A percentile compares a stretch with the other conserved stretches of the same genome.
Conservation (phyloP, 352 stramenopile species). For the Phytopythium sindhum region DNA sequence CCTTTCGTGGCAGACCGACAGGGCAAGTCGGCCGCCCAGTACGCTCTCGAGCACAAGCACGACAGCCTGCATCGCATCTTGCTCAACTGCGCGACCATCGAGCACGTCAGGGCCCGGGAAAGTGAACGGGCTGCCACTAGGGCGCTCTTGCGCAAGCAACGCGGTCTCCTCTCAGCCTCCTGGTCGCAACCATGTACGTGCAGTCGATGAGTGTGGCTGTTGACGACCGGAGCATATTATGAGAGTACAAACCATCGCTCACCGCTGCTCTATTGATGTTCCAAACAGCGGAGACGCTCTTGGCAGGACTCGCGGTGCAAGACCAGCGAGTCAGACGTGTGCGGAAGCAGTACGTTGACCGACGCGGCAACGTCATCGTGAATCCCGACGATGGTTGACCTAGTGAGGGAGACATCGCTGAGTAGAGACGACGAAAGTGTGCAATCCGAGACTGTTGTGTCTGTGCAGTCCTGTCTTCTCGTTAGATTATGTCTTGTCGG, state of each 20-base stretch:
- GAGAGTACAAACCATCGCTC: not conserved
- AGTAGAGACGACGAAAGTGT: conserved; percentile 4
- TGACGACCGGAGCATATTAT: not conserved
- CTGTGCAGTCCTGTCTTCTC: not conserved
- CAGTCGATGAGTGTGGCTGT: conserved; percentile 4
- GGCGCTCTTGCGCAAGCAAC: conserved; percentile 31
- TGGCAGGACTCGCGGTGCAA: conserved; percentile 39
- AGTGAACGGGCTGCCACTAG: conserved; percentile 16
- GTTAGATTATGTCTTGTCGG: not conserved
- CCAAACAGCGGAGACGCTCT: conserved; percentile 37
- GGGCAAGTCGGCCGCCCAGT: conserved; percentile 35
- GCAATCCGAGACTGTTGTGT: not conserved
- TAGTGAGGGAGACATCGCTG: not conserved
- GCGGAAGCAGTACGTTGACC: conserved; percentile 60
- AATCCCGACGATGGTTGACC: conserved; percentile 29
- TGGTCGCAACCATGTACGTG: conserved; percentile 58
- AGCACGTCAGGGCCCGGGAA: conserved; percentile 32
- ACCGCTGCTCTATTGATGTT: not conserved
- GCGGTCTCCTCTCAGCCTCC: conserved; percentile 37
- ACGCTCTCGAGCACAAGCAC: conserved; percentile 32
- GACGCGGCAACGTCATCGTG: conserved; percentile 44
- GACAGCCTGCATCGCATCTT: conserved; percentile 36
- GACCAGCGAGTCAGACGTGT: conserved; percentile 48
- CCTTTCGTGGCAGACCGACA: conserved; percentile 27
- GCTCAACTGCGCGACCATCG: conserved; percentile 40